Conservation (phyloP, 2,329 filamentous ascomycete species). For the Macroventuria anomochaeta region DNA sequence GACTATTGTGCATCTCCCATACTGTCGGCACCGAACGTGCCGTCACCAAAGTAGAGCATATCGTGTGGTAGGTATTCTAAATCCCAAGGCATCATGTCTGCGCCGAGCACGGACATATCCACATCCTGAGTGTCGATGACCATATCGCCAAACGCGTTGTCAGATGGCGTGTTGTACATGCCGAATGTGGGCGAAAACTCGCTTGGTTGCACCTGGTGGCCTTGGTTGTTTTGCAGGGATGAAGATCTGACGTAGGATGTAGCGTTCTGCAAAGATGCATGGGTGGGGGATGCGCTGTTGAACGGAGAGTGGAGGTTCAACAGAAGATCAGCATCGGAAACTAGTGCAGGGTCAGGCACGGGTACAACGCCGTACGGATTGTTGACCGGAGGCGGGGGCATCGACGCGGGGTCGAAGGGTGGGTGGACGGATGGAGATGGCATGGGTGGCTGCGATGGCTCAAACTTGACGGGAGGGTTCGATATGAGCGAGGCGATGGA, state of each 20-base stretch:
- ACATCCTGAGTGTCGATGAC: slow-evolving; percentile 80
- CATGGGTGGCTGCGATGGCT: slow-evolving; percentile 26
- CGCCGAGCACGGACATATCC: slow-evolving; percentile 72
- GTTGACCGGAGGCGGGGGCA: slow-evolving; percentile 41
- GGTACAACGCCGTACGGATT: slow-evolving; percentile 30
- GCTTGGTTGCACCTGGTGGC: slow-evolving; percentile 2
- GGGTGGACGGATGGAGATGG: slow-evolving; percentile 32
- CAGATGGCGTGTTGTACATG: slow-evolving; percentile 34
- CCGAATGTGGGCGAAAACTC: slow-evolving; percentile 36
- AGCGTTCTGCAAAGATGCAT: slow-evolving; percentile 22
- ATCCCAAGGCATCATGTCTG: slow-evolving; percentile 74
- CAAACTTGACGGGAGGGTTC: slow-evolving; percentile 35
- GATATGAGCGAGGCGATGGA: slow-evolving; percentile 43
- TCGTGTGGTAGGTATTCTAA: slow-evolving; percentile 74
- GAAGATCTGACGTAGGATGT: slow-evolving; percentile 31
- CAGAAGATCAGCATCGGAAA: slow-evolving; percentile 56
- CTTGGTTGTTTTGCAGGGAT: slow-evolving; percentile 19
- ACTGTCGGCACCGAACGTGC: slow-evolving; percentile 5
- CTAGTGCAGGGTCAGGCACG: slow-evolving; percentile 44
- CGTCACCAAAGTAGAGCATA: slow-evolving; percentile 56
- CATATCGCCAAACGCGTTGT: slow-evolving; percentile 58
- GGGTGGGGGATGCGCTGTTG: slow-evolving; percentile 33
- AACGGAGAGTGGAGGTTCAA: slow-evolving; percentile 59
- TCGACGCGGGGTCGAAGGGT: slow-evolving; percentile 38
- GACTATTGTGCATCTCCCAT: slow-evolving; percentile 10